Base-by-base conservation (phyloP, 2,329 filamentous ascomycete genomes). In the Elsinoe arachidis region DNA sequence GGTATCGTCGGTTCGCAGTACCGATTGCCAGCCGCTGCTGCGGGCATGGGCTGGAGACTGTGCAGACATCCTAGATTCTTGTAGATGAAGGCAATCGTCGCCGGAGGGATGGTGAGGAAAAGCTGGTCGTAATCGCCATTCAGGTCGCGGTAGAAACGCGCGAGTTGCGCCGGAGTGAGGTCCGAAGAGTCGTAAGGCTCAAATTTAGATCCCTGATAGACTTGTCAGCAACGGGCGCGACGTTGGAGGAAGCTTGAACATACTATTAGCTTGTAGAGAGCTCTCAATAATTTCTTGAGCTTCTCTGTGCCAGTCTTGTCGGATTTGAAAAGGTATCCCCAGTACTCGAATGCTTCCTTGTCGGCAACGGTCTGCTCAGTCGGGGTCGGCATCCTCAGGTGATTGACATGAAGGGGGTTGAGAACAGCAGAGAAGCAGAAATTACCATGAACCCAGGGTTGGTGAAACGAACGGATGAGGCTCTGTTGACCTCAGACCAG, bases 21-120 rank as follows among this genome's bases (percentile, higher is more conserved):
- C 61, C 88, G 82, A 64, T 85, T 80, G 47, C 70, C 69, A 38
- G 83, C 80, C 49, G 72, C 70, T 1, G 82, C 82, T 15, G 66
- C 64, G 12, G 64, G 61, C 4, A 57, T 30, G 1, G 89, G 89
- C 63, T 95, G 88, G 26, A 97, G 78, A 52, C 84, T 85, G 73
- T 97, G 92, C 65, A 90, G 87, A 69, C 92, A 96, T 64, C 92
- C 93, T 54, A 95, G 82, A 6, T 88, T 88, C 67, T 90, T 87
- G 78, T 95, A 97, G 62, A 96, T 93, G 73, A 90, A 95, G 26
- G 91, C 93, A 61, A 99, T 84, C 43, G 86, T 85, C 37, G 83
- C 76, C 60, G 85, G 75, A 17, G 87, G 84, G 34, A 87, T 88
- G 2, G 85, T 79, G 41, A 92, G 76, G 70, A 97, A 97, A 56